Conservation (phyloP, 306 rosid species). For the Prunus campanulata region DNA sequence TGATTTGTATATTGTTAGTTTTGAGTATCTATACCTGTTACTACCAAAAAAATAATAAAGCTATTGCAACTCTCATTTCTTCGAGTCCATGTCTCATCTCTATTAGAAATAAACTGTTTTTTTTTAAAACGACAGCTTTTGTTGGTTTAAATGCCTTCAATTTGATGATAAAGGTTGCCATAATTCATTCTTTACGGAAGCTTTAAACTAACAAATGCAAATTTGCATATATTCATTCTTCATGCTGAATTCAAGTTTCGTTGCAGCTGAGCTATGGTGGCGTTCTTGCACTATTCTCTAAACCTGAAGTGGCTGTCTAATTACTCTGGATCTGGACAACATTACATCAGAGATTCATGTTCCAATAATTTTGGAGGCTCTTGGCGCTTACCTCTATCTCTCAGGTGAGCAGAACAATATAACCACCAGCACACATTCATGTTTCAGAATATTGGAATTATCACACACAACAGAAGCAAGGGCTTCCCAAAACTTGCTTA, state of each 20-base stretch:
- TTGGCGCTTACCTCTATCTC: not conserved
- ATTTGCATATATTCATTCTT: not conserved
- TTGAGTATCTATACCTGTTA: not conserved
- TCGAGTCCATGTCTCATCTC: no score
- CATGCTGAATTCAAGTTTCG: slow-evolving; percentile 11
- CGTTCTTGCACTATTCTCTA: slow-evolving; percentile 53
- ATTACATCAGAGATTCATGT: not conserved
- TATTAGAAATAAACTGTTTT: no score
- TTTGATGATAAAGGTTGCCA: no score
- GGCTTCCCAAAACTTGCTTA: no score
- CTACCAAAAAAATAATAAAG: not conserved
- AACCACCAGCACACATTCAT: not conserved
- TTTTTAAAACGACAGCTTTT: no score
- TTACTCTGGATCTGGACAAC: slow-evolving; percentile 19
- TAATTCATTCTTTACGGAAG: no score
- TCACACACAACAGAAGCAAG: no score
- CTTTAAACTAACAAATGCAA: no score
- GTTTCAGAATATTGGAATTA: no score
- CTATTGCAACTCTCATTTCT: not conserved
- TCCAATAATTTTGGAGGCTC: not conserved
- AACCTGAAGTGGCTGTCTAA: not conserved
- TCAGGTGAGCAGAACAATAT: not conserved
- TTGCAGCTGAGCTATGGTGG: slow-evolving; percentile 39
- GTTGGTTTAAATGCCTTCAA: no score
- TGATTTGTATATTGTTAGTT: not conserved